Conservation (phyloP, 2,329 filamentous ascomycete genomes). For the Cordyceps cicadae region DNA sequence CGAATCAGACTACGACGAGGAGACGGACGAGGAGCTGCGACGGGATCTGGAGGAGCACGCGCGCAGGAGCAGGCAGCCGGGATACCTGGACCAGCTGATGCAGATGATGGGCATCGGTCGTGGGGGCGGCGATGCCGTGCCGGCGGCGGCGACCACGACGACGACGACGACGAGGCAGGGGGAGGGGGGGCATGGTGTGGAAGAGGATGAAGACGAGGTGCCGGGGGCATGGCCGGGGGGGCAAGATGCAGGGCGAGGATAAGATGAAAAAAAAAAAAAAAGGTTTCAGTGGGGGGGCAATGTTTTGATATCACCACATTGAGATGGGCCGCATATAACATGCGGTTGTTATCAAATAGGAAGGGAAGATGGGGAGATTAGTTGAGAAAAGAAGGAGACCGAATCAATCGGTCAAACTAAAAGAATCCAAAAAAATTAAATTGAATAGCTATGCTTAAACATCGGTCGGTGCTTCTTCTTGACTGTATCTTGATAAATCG, state of each 20-base stretch:
- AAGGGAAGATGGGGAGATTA: not conserved
- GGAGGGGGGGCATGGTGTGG: conserved; percentile 11
- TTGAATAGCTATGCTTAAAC: no score
- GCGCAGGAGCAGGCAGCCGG: conserved; percentile 19
- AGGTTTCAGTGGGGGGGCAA: not conserved
- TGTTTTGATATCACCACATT: not conserved
- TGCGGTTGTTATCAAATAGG: not conserved
- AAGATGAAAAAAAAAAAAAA: not conserved
- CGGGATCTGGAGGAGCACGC: conserved; percentile 24
- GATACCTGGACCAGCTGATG: conserved; percentile 20
- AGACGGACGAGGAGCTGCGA: conserved; percentile 24
- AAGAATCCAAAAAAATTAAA: no score
- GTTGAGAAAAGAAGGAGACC: not conserved
- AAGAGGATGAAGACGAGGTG: conserved; percentile 13
- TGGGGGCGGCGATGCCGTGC: not conserved
- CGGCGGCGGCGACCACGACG: not conserved
- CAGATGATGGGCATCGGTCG: conserved; percentile 18
- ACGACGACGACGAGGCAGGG: not conserved
- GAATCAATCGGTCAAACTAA: not conserved
- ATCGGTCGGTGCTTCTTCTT: no score
- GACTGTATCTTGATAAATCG: no score
- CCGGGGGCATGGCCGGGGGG: conserved; percentile 29
- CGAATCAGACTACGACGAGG: conserved; percentile 21
- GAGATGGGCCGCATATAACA: not conserved
- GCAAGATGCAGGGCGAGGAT: conserved; percentile 25